Percentiles rank a stretch among this genome's conserved stretches.
Evolutionary conservation across 495 filamentous ascomycete genomes (phyloP).

Genomic region (Daldinia childiae): DNA sequence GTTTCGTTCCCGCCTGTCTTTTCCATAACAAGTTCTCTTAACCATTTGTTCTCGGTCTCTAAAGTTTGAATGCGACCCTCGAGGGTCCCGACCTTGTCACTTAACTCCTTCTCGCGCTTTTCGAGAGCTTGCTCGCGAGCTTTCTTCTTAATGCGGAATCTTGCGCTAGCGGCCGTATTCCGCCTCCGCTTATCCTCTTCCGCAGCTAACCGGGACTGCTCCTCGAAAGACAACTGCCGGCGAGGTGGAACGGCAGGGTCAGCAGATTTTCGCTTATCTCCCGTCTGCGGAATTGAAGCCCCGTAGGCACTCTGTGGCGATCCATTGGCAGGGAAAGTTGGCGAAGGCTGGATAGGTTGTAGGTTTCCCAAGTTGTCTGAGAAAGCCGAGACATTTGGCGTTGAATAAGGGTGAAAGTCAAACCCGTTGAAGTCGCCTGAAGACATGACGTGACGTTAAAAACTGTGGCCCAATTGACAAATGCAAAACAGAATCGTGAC

Average conservation of each 20-base stretch:
- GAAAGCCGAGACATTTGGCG: slow-evolving; percentile 57
- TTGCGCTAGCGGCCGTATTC: slow-evolving; percentile 93
- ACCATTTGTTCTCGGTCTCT: slow-evolving; percentile 96
- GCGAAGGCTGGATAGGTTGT: slow-evolving; percentile 59
- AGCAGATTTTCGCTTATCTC: slow-evolving; percentile 63
- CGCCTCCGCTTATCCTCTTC: slow-evolving; percentile 97
- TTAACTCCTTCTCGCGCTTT: slow-evolving; percentile 87
- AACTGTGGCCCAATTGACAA: slow-evolving; percentile 38
- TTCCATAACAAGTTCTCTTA: slow-evolving; percentile 92
- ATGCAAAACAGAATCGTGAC: slow-evolving; percentile 28
- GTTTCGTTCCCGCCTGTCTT: slow-evolving; percentile 75
- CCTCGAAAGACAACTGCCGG: slow-evolving; percentile 65
- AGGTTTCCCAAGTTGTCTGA: slow-evolving; percentile 55
- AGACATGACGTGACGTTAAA: slow-evolving; percentile 54
- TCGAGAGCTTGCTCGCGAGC: slow-evolving; percentile 95
- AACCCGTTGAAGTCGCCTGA: slow-evolving; percentile 61
- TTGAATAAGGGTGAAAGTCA: slow-evolving; percentile 59
- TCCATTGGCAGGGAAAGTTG: slow-evolving; percentile 50
- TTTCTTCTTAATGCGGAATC: slow-evolving; percentile 99
- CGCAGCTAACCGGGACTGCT: slow-evolving; percentile 77
- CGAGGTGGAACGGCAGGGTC: slow-evolving; percentile 44
- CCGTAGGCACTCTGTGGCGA: slow-evolving; percentile 56
- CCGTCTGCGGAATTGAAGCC: slow-evolving; percentile 49
- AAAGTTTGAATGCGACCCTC: slow-evolving; percentile 85
- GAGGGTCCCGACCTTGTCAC: slow-evolving; percentile 79